A percentile compares a stretch with the other conserved stretches of the same genome.
Conservation (phyloP, 768 basidiomycete species). For the Mycena floridula region DNA sequence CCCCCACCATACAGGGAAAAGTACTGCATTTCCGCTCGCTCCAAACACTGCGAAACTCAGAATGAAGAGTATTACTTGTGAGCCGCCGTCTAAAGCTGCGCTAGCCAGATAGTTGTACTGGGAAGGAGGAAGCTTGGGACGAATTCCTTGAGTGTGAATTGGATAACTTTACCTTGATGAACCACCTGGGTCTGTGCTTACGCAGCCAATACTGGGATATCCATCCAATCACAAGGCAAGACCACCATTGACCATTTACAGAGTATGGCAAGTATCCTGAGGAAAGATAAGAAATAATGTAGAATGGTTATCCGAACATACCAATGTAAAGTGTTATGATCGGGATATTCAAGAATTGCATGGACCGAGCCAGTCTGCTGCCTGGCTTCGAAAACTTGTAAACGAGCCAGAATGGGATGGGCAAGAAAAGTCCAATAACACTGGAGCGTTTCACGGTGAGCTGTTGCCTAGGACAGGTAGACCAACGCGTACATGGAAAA, state of each 20-base stretch:
- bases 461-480: background rate
- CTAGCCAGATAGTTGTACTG: constrained; percentile 40
- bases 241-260: constrained; percentile 51
- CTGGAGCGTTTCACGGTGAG: constrained; percentile 7
- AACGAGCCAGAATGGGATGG: constrained; percentile 43
- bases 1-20: constrained; percentile 42
- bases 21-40: constrained; percentile 34
- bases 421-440: constrained; percentile 41
- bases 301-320: constrained; percentile 6
- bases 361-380: constrained; percentile 23
- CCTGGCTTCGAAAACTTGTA: constrained; percentile 29
- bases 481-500: constrained; percentile 32
- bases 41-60: constrained; percentile 30
- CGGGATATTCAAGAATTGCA: constrained; percentile 41
- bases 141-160: background rate
- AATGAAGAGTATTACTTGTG: constrained; percentile 44
- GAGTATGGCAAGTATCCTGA: constrained; percentile 42
- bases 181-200: constrained; percentile 35
- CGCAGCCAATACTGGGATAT: constrained; percentile 45
- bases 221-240: constrained; percentile 45
- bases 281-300: background rate
- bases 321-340: constrained; percentile 35
- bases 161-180: constrained; percentile 31
- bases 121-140: background rate
- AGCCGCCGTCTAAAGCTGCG: constrained; percentile 45